Evolutionary conservation across 2,329 filamentous ascomycete species (phyloP).

Genomic region (Diaporthe aspalathi): DNA sequence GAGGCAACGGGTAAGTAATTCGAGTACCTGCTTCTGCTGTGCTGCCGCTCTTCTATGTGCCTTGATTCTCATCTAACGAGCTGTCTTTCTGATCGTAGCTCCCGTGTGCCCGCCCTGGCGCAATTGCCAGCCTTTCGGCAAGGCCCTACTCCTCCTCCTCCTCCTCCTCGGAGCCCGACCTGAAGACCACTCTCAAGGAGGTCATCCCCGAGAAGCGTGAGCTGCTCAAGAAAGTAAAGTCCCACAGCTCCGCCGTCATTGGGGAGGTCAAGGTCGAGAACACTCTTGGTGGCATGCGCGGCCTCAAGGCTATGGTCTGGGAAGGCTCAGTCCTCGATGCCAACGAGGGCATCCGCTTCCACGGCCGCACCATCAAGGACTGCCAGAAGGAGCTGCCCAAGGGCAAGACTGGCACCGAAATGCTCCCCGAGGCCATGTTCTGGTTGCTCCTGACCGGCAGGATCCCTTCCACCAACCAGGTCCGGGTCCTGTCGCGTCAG

Average conservation of each 20-base stretch:
- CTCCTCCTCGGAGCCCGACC: conserved; percentile 82
- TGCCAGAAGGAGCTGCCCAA: conserved; percentile 95
- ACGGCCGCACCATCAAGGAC: conserved; percentile 97
- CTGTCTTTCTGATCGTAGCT: conserved; percentile 40
- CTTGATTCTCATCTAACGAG: neutral
- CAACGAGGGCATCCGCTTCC: conserved; percentile 97
- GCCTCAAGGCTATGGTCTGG: conserved; percentile 98
- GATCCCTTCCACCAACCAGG: conserved; percentile 85
- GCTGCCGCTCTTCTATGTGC: neutral
- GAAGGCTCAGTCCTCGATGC: conserved; percentile 97
- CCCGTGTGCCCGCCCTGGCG: conserved; percentile 44
- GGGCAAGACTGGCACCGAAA: conserved; percentile 90
- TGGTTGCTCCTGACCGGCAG: conserved; percentile 96
- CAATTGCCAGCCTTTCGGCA: conserved; percentile 45
- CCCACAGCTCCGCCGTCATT: conserved; percentile 82
- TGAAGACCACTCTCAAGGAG: conserved; percentile 87
- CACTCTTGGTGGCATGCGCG: conserved; percentile 95
- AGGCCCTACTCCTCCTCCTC: conserved; percentile 79
- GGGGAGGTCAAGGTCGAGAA: conserved; percentile 95
- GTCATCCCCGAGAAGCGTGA: conserved; percentile 93
- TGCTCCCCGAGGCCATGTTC: conserved; percentile 99
- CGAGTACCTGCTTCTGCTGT: neutral
- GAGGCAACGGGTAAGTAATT: conserved; percentile 30
- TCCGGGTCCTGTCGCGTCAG: conserved; percentile 84
- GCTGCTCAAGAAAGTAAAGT: conserved; percentile 93